phyloP scores from a whole-genome alignment of 2,329 filamentous ascomycete genomes.

The Pseudocercospora cruenta region DNA sequence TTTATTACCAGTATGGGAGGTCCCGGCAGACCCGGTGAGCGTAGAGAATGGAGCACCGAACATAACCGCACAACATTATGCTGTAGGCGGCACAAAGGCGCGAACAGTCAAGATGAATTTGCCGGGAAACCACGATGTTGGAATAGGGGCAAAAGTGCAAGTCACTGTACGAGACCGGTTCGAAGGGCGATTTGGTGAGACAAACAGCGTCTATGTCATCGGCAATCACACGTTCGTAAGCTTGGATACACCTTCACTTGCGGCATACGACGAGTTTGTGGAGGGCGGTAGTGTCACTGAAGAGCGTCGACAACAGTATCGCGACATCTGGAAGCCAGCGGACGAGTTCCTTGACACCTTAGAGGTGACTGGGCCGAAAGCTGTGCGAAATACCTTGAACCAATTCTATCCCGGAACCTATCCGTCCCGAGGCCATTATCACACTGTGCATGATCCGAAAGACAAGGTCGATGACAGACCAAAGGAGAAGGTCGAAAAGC shows the following conservation, averaged over 20 bases:
- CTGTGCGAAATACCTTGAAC: slow-evolving; percentile 67
- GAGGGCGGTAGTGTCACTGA: slow-evolving; percentile 58
- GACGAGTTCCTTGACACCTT: slow-evolving; percentile 75
- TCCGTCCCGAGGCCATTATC: slow-evolving; percentile 17
- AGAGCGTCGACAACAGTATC: slow-evolving; percentile 33
- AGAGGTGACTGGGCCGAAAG: slow-evolving; percentile 66
- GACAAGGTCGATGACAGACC: slow-evolving; percentile 24
- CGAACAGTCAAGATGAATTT: slow-evolving; percentile 80
- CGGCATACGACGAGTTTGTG: slow-evolving; percentile 67
- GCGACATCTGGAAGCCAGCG: slow-evolving; percentile 71
- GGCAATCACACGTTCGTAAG: slow-evolving; percentile 96
- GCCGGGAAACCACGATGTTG: slow-evolving; percentile 93
- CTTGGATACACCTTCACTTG: slow-evolving; percentile 84
- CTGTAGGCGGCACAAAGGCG: slow-evolving; percentile 66
- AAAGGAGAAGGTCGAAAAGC: slow-evolving; percentile 17
- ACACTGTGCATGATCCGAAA: slow-evolving; percentile 42
- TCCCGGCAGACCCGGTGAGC: slow-evolving; percentile 26
- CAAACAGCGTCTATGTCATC: slow-evolving; percentile 87
- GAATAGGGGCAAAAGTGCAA: slow-evolving; percentile 85
- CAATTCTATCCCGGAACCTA: slow-evolving; percentile 43
- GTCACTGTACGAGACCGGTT: slow-evolving; percentile 80
- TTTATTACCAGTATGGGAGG: slow-evolving; percentile 30
- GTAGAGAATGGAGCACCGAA: slow-evolving; percentile 48
- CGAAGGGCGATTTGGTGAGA: slow-evolving; percentile 82
- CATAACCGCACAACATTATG: slow-evolving; percentile 63